Evolutionary conservation across 2,329 filamentous ascomycete genomes (phyloP).

Genomic region (Madurella fahalii): DNA sequence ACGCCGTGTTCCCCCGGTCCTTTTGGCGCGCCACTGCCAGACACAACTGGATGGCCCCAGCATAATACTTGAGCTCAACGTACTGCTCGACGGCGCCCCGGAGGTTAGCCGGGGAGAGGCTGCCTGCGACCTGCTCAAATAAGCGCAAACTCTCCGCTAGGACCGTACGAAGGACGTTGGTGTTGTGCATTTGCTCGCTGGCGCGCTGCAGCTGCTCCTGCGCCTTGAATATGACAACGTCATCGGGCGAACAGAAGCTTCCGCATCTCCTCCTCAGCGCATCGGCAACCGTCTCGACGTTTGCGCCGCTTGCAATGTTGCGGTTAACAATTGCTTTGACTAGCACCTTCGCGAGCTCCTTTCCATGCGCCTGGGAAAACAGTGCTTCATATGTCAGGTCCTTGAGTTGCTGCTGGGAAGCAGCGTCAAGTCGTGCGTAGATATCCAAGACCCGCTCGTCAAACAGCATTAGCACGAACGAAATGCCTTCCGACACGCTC

Average conservation of each 20-base stretch:
- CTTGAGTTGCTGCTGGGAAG: conserved; percentile 63
- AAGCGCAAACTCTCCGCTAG: conserved; percentile 85
- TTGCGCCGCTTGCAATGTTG: conserved; percentile 94
- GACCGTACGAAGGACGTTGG: conserved; percentile 70
- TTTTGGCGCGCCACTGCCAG: conserved; percentile 77
- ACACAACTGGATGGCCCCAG: conserved; percentile 84
- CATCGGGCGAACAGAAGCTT: conserved; percentile 95
- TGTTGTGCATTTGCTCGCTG: conserved; percentile 69
- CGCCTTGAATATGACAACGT: conserved; percentile 97
- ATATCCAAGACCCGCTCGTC: conserved; percentile 92
- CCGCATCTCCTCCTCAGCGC: conserved; percentile 88
- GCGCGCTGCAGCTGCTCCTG: conserved; percentile 92
- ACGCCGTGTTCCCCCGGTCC: conserved; percentile 80
- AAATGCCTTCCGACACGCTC: conserved; percentile 92
- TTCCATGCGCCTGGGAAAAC: conserved; percentile 74
- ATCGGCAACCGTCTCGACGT: conserved; percentile 95
- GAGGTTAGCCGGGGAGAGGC: conserved; percentile 75
- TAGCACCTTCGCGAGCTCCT: conserved; percentile 85
- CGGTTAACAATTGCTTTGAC: conserved; percentile 98
- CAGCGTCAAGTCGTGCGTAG: conserved; percentile 67
- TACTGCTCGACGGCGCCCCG: conserved; percentile 76
- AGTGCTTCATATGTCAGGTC: conserved; percentile 83
- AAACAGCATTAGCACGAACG: conserved; percentile 90
- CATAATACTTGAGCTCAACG: conserved; percentile 79
- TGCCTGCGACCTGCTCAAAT: conserved; percentile 84